These are phyloP conservation scores for Russula dissimulans DNA, from an alignment of 768 basidiomycete genomes.

Conservation along the genomic window DNA sequence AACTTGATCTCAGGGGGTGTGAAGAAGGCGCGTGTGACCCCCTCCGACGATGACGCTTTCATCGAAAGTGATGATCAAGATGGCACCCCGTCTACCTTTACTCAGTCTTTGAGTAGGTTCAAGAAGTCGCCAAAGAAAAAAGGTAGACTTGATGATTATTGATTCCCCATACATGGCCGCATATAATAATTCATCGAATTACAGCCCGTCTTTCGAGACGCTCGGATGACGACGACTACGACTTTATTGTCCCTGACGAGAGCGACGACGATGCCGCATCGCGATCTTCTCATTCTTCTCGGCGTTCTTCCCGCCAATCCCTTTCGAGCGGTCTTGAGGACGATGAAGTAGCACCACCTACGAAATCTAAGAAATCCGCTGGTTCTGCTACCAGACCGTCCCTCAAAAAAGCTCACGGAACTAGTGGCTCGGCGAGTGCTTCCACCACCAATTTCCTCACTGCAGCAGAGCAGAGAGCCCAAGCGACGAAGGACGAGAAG, in stretches of 20 bases:
- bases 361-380: slow-evolving; percentile 32
- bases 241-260: slow-evolving; percentile 60
- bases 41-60: slow-evolving; percentile 35
- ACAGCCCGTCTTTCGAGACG: slow-evolving; percentile 31
- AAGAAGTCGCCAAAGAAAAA: slow-evolving; percentile 53
- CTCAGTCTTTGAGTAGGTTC: slow-evolving; percentile 52
- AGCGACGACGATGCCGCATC: slow-evolving; percentile 30
- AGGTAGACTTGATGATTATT: slow-evolving; percentile 29
- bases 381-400: slow-evolving; percentile 25
- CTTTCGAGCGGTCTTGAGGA: slow-evolving; percentile 36
- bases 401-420: slow-evolving; percentile 26
- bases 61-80: slow-evolving; percentile 31
- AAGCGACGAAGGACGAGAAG: slow-evolving; percentile 75
- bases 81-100: slow-evolving; percentile 37
- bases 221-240: slow-evolving; percentile 51
- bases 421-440: slow-evolving; percentile 21
- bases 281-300: slow-evolving; percentile 45
- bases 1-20: slow-evolving; percentile 30
- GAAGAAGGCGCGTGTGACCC: slow-evolving; percentile 52
- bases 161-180: neutral
- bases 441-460: slow-evolving; percentile 53
- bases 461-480: slow-evolving; percentile 67
- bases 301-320: slow-evolving; percentile 28
- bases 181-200: neutral
- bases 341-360: slow-evolving; percentile 25